Conservation (phyloP, 2,329 filamentous ascomycete genomes). For the Neurospora sp. region DNA sequence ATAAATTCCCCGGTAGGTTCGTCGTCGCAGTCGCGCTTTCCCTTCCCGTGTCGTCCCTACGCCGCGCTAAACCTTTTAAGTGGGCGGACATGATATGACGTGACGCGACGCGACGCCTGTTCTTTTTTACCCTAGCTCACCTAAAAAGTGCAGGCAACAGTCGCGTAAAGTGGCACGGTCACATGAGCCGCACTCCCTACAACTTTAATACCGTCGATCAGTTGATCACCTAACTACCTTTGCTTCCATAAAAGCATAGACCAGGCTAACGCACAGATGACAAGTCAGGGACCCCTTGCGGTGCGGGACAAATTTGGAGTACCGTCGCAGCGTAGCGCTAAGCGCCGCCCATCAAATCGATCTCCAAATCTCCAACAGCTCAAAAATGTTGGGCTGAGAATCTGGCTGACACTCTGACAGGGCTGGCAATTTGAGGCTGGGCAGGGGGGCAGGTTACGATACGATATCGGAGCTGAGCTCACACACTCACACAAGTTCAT, state of each 20-base stretch:
- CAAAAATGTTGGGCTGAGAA: not conserved
- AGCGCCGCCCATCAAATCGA: not conserved
- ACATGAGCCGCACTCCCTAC: conserved; percentile 4
- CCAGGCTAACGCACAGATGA: not conserved
- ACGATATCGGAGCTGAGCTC: not conserved
- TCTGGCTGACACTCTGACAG: not conserved
- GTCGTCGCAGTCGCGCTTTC: not conserved
- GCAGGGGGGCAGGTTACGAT: not conserved
- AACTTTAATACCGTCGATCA: not conserved
- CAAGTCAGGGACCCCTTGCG: not conserved
- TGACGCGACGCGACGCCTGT: conserved; percentile 17
- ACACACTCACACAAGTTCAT: not conserved
- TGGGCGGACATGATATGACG: not conserved
- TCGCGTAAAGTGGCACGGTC: conserved; percentile 14
- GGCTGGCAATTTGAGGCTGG: not conserved
- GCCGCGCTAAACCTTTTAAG: not conserved
- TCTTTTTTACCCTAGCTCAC: not conserved
- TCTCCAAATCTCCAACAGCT: not conserved
- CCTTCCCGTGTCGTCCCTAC: not conserved
- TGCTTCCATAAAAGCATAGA: not conserved
- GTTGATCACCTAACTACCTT: too few relatives aligned
- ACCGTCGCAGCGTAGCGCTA: not conserved
- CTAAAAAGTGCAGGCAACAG: conserved; percentile 6
- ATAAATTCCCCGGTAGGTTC: not conserved
- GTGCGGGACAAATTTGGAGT: not conserved